A percentile compares a stretch with the other conserved stretches of the same genome.
Conservation (phyloP, 2,329 filamentous ascomycete genomes). For the Microdochium bolleyi region DNA sequence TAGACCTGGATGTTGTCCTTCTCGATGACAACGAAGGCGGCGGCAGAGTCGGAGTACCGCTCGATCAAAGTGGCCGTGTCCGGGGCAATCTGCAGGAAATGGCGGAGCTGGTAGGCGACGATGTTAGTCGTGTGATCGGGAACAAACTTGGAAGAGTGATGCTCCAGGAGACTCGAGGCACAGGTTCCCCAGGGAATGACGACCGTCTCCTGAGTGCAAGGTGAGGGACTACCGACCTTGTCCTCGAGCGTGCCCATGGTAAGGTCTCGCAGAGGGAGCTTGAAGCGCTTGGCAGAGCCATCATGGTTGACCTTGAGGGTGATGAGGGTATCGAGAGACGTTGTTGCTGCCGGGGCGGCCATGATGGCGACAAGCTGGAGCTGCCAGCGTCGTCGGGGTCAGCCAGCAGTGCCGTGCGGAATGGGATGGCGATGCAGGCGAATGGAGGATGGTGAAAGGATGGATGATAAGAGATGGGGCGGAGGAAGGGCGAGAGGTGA, state of each 20-base stretch:
- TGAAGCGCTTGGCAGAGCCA: slow-evolving; percentile 72
- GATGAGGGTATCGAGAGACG: slow-evolving; percentile 61
- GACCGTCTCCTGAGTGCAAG: background rate
- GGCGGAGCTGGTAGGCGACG: slow-evolving; percentile 50
- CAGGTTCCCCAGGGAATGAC: background rate
- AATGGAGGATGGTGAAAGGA: background rate
- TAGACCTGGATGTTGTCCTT: slow-evolving; percentile 73
- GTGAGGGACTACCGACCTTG: slow-evolving; percentile 59
- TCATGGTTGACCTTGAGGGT: slow-evolving; percentile 79
- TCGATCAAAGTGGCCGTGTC: slow-evolving; percentile 65
- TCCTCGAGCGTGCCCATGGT: slow-evolving; percentile 64
- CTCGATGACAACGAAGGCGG: slow-evolving; percentile 72
- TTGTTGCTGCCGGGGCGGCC: slow-evolving; percentile 11
- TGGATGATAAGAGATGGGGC: slow-evolving; percentile 1
- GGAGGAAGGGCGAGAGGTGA: slow-evolving; percentile 2
- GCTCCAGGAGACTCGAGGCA: slow-evolving; percentile 2
- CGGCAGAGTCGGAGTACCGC: slow-evolving; percentile 91
- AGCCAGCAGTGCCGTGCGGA: background rate
- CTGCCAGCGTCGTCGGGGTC: background rate
- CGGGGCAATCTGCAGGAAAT: slow-evolving; percentile 55
- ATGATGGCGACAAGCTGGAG: slow-evolving; percentile 10
- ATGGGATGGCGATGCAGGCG: background rate
- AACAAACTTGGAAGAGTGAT: slow-evolving; percentile 25
- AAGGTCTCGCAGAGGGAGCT: slow-evolving; percentile 82
- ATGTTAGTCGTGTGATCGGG: slow-evolving; percentile 1